Conservation (phyloP, 73 alveolate genomes). For the Effrenium voratum region DNA sequence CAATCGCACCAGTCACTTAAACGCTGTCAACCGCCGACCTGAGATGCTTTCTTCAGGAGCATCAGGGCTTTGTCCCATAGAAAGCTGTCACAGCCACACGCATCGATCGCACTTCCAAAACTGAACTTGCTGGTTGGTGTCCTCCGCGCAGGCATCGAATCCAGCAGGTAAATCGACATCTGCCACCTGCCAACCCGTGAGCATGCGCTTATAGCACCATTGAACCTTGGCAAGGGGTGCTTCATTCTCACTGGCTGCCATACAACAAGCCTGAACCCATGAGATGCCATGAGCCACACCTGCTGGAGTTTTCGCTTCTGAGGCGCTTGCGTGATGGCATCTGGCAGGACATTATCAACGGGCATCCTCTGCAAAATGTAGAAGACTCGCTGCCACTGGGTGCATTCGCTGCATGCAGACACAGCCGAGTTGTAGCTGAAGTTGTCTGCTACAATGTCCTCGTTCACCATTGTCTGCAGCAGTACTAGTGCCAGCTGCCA, state of each 20-base stretch:
- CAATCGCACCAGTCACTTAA: not conserved
- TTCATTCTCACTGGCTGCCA: not conserved
- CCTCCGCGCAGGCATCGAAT: not conserved
- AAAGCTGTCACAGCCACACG: slow-evolving; percentile 14
- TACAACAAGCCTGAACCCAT: not conserved
- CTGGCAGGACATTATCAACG: not conserved
- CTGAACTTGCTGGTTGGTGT: slow-evolving; percentile 24
- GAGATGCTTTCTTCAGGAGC: not conserved
- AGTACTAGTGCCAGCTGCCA: slow-evolving; percentile 59
- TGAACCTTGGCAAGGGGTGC: slow-evolving; percentile 3
- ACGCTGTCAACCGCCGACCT: not conserved
- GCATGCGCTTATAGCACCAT: slow-evolving; percentile 55
- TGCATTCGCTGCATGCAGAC: slow-evolving; percentile 35
- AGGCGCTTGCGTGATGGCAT: slow-evolving; percentile 32
- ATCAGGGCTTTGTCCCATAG: slow-evolving; percentile 33
- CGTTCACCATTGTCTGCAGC: not conserved
- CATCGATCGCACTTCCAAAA: slow-evolving; percentile 46
- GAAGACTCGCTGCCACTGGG: slow-evolving; percentile 32
- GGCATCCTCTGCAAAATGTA: not conserved
- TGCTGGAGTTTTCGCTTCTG: not conserved
- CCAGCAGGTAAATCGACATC: not conserved
- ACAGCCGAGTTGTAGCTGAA: slow-evolving; percentile 57
- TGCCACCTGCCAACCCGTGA: slow-evolving; percentile 63
- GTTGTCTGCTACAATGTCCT: not conserved
- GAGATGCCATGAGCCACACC: not conserved